A percentile compares a stretch with the other conserved stretches of the same genome.
Conservation (phyloP, 2,329 filamentous ascomycete genomes). For the Aphanocladium album region DNA sequence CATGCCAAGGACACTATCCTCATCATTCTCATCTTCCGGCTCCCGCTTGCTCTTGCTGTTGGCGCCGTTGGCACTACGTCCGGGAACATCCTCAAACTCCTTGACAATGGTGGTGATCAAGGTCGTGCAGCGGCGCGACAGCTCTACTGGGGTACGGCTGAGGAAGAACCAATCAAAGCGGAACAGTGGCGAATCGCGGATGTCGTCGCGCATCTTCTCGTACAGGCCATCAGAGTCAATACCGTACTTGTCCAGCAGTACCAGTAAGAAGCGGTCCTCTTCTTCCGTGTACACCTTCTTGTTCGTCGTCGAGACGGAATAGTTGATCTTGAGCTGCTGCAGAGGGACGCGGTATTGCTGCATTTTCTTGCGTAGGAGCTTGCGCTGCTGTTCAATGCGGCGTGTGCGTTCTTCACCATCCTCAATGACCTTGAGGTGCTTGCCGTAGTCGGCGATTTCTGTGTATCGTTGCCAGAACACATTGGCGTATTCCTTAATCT, state of each 20-base stretch:
- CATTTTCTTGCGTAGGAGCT: conserved; percentile 93
- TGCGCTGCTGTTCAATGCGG: conserved; percentile 86
- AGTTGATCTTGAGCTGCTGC: conserved; percentile 97
- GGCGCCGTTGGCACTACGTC: conserved; percentile 53
- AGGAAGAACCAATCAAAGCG: conserved; percentile 99
- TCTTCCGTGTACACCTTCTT: conserved; percentile 99
- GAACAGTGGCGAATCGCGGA: conserved; percentile 89
- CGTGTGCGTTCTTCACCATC: conserved; percentile 86
- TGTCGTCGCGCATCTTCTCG: conserved; percentile 94
- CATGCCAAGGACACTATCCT: conserved; percentile 72
- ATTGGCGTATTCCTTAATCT: conserved; percentile 88
- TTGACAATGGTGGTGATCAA: conserved; percentile 90
- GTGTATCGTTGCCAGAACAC: conserved; percentile 95
- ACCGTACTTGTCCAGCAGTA: conserved; percentile 87
- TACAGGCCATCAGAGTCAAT: conserved; percentile 88
- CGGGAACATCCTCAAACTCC: conserved; percentile 74
- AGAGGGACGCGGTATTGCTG: conserved; percentile 93
- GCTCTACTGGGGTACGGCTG: conserved; percentile 85
- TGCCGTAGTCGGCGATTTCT: conserved; percentile 82
- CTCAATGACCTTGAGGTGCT: conserved; percentile 85
- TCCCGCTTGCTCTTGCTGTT: conserved; percentile 72
- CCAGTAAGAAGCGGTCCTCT: conserved; percentile 90
- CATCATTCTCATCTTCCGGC: conserved; percentile 75
- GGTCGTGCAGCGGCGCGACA: conserved; percentile 88
- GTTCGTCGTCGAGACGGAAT: conserved; percentile 97